Conservation (phyloP, 495 filamentous ascomycete species). For the Penicilliopsis zonata region DNA sequence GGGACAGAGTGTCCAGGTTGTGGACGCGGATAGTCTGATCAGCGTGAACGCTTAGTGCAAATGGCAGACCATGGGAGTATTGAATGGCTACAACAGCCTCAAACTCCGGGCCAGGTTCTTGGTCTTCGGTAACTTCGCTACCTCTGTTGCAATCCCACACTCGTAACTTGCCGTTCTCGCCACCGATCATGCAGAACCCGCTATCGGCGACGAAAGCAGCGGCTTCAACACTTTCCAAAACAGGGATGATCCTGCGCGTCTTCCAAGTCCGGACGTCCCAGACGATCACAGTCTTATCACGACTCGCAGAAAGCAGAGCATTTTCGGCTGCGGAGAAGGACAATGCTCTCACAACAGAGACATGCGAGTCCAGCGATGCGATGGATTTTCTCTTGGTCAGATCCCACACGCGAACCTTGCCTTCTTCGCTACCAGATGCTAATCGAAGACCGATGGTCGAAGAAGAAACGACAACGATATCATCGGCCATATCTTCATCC, state of each 20-base stretch:
- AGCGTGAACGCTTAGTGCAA: slow-evolving; percentile 71
- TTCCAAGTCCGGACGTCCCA: slow-evolving; percentile 86
- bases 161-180: slow-evolving; percentile 69
- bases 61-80: slow-evolving; percentile 45
- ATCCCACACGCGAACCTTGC: slow-evolving; percentile 85
- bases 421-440: slow-evolving; percentile 86
- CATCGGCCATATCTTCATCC: slow-evolving; percentile 31
- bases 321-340: slow-evolving; percentile 67
- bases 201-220: slow-evolving; percentile 66
- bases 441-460: slow-evolving; percentile 54
- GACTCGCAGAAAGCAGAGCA: slow-evolving; percentile 70
- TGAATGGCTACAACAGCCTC: slow-evolving; percentile 66
- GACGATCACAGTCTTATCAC: slow-evolving; percentile 87
- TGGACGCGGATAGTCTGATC: slow-evolving; percentile 79
- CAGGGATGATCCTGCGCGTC: slow-evolving; percentile 65
- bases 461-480: slow-evolving; percentile 21
- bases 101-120: slow-evolving; percentile 53
- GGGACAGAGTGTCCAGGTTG: slow-evolving; percentile 34
- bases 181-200: slow-evolving; percentile 65
- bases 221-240: slow-evolving; percentile 75
- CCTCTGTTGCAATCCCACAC: slow-evolving; percentile 71
- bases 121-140: slow-evolving; percentile 64
- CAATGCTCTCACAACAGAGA: slow-evolving; percentile 77
- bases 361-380: slow-evolving; percentile 77
- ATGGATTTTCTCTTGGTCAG: slow-evolving; percentile 68